These are phyloP conservation scores for Mercurialis annua DNA, from an alignment of 345 rosid genomes.

Conservation along the genomic window DNA sequence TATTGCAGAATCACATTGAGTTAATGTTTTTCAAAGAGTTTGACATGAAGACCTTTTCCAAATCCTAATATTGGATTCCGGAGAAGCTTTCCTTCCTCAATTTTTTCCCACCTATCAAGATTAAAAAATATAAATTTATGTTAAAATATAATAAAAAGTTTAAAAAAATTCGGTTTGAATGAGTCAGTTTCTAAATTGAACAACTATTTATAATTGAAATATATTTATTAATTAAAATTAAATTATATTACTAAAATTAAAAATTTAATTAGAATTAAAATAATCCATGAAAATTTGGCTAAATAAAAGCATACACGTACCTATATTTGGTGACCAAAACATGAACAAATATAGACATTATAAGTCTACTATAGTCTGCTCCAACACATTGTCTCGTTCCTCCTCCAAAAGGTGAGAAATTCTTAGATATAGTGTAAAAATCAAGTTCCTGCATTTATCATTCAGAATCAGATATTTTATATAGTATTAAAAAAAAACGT, in stretches of 20 bases:
- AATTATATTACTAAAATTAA: too few species aligned
- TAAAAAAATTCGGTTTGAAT: too few species aligned
- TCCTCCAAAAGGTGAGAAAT: constrained; percentile 32
- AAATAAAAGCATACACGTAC: too few species aligned
- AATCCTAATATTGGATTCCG: constrained; percentile 16
- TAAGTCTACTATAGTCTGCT: constrained; percentile 22
- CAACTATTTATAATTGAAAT: too few species aligned
- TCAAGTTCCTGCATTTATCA: constrained; percentile 3
- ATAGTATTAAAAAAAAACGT: too few species aligned
- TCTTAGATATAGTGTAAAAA: constrained; percentile 14
- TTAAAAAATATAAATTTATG: neutral
- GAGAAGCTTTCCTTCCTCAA: constrained; percentile 14
- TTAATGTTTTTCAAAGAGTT: neutral
- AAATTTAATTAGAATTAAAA: too few species aligned
- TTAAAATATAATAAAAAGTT: too few species aligned
- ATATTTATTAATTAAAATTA: too few species aligned
- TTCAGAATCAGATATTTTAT: neutral
- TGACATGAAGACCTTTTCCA: constrained; percentile 10
- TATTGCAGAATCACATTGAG: too few species aligned
- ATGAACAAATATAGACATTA: constrained; percentile 26
- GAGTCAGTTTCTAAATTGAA: too few species aligned
- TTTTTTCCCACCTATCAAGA: constrained; percentile 19
- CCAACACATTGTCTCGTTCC: constrained; percentile 32
- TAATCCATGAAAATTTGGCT: too few species aligned
- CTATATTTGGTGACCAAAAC: constrained; percentile 27